Conservation (phyloP, 1,139 yeast genomes). For the Nadsonia starkeyi-henricii region DNA sequence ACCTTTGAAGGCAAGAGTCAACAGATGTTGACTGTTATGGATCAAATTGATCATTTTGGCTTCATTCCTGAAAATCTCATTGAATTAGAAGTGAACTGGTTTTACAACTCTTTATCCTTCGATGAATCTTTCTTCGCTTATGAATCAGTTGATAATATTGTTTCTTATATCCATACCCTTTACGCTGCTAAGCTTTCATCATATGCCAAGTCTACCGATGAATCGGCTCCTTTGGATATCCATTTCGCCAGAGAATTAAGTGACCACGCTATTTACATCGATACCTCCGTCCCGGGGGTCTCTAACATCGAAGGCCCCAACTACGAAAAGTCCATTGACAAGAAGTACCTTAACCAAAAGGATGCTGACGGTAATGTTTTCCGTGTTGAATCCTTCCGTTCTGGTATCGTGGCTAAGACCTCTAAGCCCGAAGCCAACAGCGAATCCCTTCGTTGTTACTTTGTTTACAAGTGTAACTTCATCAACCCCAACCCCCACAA, state of each 20-base stretch:
- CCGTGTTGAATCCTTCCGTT: slow-evolving; percentile 70
- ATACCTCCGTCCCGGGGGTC: slow-evolving; percentile 39
- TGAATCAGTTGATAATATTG: slow-evolving; percentile 68
- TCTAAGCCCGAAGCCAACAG: slow-evolving; percentile 18
- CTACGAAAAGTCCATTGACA: slow-evolving; percentile 53
- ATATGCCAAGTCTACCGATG: slow-evolving; percentile 34
- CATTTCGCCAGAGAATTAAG: slow-evolving; percentile 64
- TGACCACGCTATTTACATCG: slow-evolving; percentile 88
- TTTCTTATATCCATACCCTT: slow-evolving; percentile 67
- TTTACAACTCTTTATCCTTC: slow-evolving; percentile 75
- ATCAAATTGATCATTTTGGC: slow-evolving; percentile 67
- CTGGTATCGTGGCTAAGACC: slow-evolving; percentile 14
- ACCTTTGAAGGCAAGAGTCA: neutral
- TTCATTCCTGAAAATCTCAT: slow-evolving; percentile 79
- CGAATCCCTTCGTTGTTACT: slow-evolving; percentile 63
- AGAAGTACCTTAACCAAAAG: slow-evolving; percentile 55
- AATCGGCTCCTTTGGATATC: slow-evolving; percentile 43
- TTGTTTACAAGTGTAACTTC: slow-evolving; percentile 71
- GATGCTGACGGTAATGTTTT: slow-evolving; percentile 33
- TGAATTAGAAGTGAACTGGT: slow-evolving; percentile 82
- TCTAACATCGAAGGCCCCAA: slow-evolving; percentile 26
- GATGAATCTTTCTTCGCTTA: slow-evolving; percentile 84
- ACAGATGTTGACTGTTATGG: slow-evolving; percentile 38
- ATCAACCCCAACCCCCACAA: slow-evolving; percentile 23
- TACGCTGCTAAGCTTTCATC: slow-evolving; percentile 92